Evolutionary conservation across 768 basidiomycete genomes (phyloP).

Genomic region (Serendipita sp.): DNA sequence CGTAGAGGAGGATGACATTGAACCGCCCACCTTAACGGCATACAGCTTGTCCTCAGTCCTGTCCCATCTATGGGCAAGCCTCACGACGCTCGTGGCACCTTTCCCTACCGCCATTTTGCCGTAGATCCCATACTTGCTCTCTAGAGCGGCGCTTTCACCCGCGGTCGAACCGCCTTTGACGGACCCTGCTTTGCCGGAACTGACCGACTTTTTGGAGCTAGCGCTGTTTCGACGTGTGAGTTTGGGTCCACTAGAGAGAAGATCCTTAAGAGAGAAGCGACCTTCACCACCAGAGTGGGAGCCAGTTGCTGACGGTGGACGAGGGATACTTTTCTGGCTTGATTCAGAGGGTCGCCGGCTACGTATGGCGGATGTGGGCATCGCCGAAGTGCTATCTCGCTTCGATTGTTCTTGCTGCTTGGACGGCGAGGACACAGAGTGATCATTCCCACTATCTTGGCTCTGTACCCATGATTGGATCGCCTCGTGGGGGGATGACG

Average conservation of each 20-base stretch:
- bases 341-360: slow-evolving; percentile 11
- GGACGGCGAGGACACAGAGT: slow-evolving; percentile 6
- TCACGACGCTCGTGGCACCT: slow-evolving; percentile 93
- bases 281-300: slow-evolving; percentile 29
- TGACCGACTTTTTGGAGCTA: slow-evolving; percentile 47
- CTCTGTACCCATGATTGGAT: neutral
- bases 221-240: slow-evolving; percentile 52
- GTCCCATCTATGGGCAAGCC: slow-evolving; percentile 98
- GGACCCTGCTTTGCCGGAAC: slow-evolving; percentile 15
- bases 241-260: slow-evolving; percentile 60
- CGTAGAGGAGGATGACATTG: neutral
- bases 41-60: slow-evolving; percentile 84
- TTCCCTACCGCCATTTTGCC: slow-evolving; percentile 95
- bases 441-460: neutral
- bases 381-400: neutral
- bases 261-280: slow-evolving; percentile 74
- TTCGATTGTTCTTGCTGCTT: slow-evolving; percentile 10
- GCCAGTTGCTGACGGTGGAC: slow-evolving; percentile 26
- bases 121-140: slow-evolving; percentile 93
- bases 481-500: neutral
- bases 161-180: slow-evolving; percentile 24
- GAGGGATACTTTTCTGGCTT: slow-evolving; percentile 13
- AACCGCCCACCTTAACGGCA: slow-evolving; percentile 71
- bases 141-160: slow-evolving; percentile 39
- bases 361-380: slow-evolving; percentile 6